Conservation (phyloP, 805 yeast genomes). For the Saccharomyces jurei region DNA sequence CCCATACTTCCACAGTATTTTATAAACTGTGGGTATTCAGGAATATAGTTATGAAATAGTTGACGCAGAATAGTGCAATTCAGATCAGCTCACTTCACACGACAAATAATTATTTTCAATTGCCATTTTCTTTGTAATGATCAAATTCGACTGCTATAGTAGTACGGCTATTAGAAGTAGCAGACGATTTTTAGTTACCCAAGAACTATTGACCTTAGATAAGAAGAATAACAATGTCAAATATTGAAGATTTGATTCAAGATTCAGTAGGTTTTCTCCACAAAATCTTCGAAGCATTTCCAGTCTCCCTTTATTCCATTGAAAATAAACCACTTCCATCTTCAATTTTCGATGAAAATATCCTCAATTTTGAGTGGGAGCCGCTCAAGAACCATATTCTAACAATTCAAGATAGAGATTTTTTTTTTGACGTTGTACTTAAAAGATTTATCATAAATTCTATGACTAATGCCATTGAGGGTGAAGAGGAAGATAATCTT, state of each 20-base stretch:
- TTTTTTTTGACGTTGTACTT: constrained; percentile 9
- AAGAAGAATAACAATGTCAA: background rate
- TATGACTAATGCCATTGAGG: constrained; percentile 4
- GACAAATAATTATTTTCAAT: background rate
- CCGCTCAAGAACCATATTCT: constrained; percentile 3
- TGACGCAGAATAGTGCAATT: no score
- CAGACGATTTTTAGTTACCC: background rate
- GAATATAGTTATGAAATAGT: background rate
- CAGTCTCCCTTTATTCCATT: background rate
- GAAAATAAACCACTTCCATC: constrained; percentile 1
- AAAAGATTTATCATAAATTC: constrained; percentile 13
- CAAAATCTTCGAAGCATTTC: background rate
- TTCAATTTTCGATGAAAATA: constrained; percentile 2
- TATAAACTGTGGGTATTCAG: background rate
- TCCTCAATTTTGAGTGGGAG: constrained; percentile 12
- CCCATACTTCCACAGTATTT: background rate
- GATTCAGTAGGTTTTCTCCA: constrained; percentile 7
- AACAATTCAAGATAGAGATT: constrained; percentile 6
- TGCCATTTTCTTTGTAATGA: background rate
- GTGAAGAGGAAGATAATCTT: constrained; percentile 1
- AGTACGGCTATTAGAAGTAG: background rate
- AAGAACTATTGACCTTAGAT: background rate
- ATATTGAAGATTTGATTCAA: constrained; percentile 8
- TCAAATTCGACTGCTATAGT: background rate
- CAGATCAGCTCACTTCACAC: background rate